Base-by-base conservation (phyloP, 108 stramenopile genomes). In the Cyclotella sp. region DNA sequence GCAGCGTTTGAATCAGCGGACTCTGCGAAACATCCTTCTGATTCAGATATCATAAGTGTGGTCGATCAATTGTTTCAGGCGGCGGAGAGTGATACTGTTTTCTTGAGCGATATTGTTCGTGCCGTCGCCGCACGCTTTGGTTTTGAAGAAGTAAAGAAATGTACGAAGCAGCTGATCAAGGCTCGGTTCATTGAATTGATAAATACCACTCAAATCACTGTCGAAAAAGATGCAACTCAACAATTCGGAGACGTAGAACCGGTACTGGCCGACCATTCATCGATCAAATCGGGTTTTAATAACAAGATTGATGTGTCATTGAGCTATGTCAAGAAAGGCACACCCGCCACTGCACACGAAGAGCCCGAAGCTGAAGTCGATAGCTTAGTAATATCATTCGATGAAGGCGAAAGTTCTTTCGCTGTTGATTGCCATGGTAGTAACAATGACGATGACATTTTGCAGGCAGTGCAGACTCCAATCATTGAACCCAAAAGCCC, bases 61-160 rank as follows among this genome's bases (percentile, higher is more conserved):
- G 42, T 61, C 19, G 60, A 61, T 61, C 30, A 34, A 14, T 61
- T 61, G 34, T 61, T 61, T 61, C 14, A 61, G n/a, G 24, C 19
- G 24, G 34, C 30, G 14, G 60, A 61, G 7, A 14, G 60, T 21
- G 60, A 61, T 30, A 61, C 60, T 12, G 30, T 61, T 14, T 61
- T 19, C 34, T 61, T 61, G 14, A 61, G 60, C 14, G 60, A 61
- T 30, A 39, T 61, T 6, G 60, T 61, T 61, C 30, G 60, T 61
- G 29, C 60, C 14, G 29, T 61, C 29, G 60, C 30, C 14, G 15
- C 29, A 14, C 60, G 34, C 13, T 61, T 61, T 39, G 60, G 60
- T 13, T 61, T 61, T 2, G 29, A 29, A 61, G 7, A 61, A 30
- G 63, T 64, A 9, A 14, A 46, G 3, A 64, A 64, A 64, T 8